phyloP scores from a whole-genome alignment of 805 yeast genomes.

The Yarrowia sp. region DNA sequence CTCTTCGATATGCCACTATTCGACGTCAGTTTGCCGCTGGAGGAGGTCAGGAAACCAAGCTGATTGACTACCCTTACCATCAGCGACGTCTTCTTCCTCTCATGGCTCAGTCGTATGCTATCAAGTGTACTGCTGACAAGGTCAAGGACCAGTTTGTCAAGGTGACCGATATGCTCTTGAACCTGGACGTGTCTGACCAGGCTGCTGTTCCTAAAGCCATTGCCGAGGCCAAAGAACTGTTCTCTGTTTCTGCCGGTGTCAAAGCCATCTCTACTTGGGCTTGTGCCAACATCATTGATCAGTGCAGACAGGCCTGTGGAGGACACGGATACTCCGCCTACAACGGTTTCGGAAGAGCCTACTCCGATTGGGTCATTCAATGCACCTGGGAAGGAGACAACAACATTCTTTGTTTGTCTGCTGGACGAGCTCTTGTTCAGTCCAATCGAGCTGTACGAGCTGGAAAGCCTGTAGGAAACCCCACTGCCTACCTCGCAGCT shows the following conservation, averaged over 20 bases:
- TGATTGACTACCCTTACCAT: slow-evolving; percentile 82
- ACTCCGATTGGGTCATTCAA: slow-evolving; percentile 90
- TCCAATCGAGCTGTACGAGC: slow-evolving; percentile 42
- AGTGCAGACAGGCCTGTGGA: slow-evolving; percentile 90
- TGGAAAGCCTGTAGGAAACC: slow-evolving; percentile 46
- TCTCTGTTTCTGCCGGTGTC: slow-evolving; percentile 80
- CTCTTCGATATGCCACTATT: slow-evolving; percentile 81
- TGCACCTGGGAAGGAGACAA: slow-evolving; percentile 99
- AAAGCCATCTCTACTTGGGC: slow-evolving; percentile 90
- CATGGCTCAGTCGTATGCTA: slow-evolving; percentile 72
- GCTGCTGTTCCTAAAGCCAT: slow-evolving; percentile 50
- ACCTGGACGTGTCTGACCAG: slow-evolving; percentile 46
- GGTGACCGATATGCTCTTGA: slow-evolving; percentile 44
- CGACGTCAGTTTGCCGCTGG: slow-evolving; percentile 74
- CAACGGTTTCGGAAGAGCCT: slow-evolving; percentile 84
- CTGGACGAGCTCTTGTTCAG: slow-evolving; percentile 73
- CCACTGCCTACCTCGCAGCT: slow-evolving; percentile 45
- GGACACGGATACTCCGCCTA: slow-evolving; percentile 94
- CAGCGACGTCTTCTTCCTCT: slow-evolving; percentile 82
- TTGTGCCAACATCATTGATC: slow-evolving; percentile 74
- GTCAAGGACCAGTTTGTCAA: slow-evolving; percentile 52
- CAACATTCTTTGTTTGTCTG: slow-evolving; percentile 74
- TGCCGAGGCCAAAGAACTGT: slow-evolving; percentile 66
- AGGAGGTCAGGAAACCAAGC: slow-evolving; percentile 59
- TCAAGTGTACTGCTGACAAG: slow-evolving; percentile 67